Conservation (phyloP, 176 grass and related monocot genomes). For the Phoenix roebelenii region DNA sequence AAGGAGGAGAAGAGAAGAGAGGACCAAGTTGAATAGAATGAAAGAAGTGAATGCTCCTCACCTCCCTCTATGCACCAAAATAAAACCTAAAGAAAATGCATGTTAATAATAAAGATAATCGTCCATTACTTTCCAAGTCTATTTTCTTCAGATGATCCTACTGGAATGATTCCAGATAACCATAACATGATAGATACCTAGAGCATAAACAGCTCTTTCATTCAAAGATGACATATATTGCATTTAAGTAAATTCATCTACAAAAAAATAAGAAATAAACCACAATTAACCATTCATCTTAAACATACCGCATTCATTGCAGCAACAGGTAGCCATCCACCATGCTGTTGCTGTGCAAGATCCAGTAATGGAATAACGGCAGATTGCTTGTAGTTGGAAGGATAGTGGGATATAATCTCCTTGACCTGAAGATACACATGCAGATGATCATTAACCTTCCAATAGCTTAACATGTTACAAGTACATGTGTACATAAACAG, state of each 20-base stretch:
- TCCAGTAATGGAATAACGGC: constrained; percentile 83
- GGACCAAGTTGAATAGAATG: too few species aligned
- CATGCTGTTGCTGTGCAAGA: constrained; percentile 92
- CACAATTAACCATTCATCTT: background rate
- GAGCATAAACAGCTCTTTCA: too few species aligned
- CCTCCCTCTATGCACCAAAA: too few species aligned
- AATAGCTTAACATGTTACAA: background rate
- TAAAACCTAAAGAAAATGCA: too few species aligned
- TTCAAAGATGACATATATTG: too few species aligned
- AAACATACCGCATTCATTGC: constrained; percentile 86
- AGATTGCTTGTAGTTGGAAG: constrained; percentile 97
- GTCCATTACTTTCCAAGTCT: too few species aligned
- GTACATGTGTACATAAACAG: background rate
- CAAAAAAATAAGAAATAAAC: background rate
- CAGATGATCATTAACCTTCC: background rate
- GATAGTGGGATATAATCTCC: constrained; percentile 85
- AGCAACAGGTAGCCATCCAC: constrained; percentile 90
- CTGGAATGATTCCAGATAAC: too few species aligned
- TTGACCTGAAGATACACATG: constrained; percentile 42
- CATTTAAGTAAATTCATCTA: background rate
- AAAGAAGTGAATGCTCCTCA: too few species aligned
- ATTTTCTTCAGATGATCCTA: too few species aligned
- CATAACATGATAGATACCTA: too few species aligned
- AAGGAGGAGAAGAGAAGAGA: too few species aligned
- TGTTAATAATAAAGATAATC: too few species aligned